Evolutionary conservation across 2,329 filamentous ascomycete species (phyloP).

Genomic region (Ophiognomonia clavigignenti-juglandacearum): DNA sequence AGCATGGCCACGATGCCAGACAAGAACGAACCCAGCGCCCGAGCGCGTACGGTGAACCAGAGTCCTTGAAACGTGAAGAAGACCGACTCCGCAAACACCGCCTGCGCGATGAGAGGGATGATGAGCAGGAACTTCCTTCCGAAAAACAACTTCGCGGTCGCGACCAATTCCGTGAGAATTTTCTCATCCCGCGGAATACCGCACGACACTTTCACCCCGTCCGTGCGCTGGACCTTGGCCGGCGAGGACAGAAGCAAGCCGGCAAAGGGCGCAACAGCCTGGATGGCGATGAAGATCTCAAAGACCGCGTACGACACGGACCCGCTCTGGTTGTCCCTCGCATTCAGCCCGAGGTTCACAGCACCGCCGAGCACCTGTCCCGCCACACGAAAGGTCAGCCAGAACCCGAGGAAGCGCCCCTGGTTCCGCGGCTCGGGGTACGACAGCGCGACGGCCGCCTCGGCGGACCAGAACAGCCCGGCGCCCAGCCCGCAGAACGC

Average conservation of each 20-base stretch:
- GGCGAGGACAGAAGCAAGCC: slow-evolving; percentile 39
- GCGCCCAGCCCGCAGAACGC: slow-evolving; percentile 59
- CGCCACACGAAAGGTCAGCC: slow-evolving; percentile 35
- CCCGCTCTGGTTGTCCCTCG: slow-evolving; percentile 29
- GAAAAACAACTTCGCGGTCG: too few species aligned
- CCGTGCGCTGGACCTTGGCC: slow-evolving; percentile 36
- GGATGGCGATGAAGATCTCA: slow-evolving; percentile 41
- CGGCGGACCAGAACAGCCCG: slow-evolving; percentile 64
- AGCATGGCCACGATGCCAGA: too few species aligned
- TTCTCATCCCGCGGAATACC: too few species aligned
- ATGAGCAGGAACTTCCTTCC: too few species aligned
- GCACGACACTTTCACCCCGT: too few species aligned
- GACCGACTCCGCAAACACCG: too few species aligned
- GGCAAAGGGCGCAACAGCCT: slow-evolving; percentile 38
- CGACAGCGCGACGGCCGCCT: slow-evolving; percentile 59
- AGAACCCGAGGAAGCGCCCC: slow-evolving; percentile 50
- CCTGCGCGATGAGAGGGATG: too few species aligned
- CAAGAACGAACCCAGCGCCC: too few species aligned
- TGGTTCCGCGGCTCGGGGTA: slow-evolving; percentile 60
- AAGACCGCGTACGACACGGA: slow-evolving; percentile 35
- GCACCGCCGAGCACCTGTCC: slow-evolving; percentile 44
- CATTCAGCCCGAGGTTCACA: slow-evolving; percentile 44
- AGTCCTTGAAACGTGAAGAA: too few species aligned
- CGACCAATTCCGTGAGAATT: too few species aligned
- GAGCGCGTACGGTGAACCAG: too few species aligned